Conservation (phyloP, 768 basidiomycete species). For the Inosperma sp. region DNA sequence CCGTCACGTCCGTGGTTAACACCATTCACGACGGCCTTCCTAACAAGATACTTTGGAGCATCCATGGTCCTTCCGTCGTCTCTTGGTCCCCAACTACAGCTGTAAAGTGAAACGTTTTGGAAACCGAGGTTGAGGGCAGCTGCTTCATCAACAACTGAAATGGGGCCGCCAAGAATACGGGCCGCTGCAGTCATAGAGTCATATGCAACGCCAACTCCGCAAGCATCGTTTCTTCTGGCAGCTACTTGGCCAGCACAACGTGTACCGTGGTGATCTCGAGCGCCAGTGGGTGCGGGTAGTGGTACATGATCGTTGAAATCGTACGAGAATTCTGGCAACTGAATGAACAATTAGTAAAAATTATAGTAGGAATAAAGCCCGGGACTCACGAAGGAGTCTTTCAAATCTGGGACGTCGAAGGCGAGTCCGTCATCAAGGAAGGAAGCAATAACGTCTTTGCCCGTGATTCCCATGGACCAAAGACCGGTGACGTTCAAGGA, state of each 20-base stretch:
- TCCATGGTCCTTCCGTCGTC: conserved; percentile 95
- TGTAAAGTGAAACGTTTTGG: conserved; percentile 85
- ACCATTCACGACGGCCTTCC: conserved; percentile 93
- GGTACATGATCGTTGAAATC: conserved; percentile 94
- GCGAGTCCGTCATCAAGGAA: conserved; percentile 95
- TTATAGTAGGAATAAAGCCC: background rate
- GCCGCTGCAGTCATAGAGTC: conserved; percentile 86
- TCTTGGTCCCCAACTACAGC: conserved; percentile 96
- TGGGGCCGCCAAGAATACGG: conserved; percentile 89
- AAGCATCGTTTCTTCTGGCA: conserved; percentile 85
- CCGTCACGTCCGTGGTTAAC: too few species aligned
- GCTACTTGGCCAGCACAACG: conserved; percentile 96
- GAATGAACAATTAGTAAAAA: conserved; percentile 4
- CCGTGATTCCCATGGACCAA: conserved; percentile 88
- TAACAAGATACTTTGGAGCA: conserved; percentile 81
- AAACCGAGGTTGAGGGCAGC: conserved; percentile 90
- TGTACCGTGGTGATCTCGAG: conserved; percentile 93
- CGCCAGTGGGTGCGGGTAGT: conserved; percentile 77
- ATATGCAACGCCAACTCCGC: conserved; percentile 92
- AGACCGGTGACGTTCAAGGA: conserved; percentile 87
- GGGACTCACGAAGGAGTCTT: conserved; percentile 80
- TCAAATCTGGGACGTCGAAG: conserved; percentile 78
- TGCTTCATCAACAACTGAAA: conserved; percentile 93
- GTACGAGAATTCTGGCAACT: conserved; percentile 84
- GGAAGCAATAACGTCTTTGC: conserved; percentile 77